These are phyloP conservation scores for Litsea cubeba DNA, from an alignment of 164 flowering plant species.

Conservation along the genomic window DNA sequence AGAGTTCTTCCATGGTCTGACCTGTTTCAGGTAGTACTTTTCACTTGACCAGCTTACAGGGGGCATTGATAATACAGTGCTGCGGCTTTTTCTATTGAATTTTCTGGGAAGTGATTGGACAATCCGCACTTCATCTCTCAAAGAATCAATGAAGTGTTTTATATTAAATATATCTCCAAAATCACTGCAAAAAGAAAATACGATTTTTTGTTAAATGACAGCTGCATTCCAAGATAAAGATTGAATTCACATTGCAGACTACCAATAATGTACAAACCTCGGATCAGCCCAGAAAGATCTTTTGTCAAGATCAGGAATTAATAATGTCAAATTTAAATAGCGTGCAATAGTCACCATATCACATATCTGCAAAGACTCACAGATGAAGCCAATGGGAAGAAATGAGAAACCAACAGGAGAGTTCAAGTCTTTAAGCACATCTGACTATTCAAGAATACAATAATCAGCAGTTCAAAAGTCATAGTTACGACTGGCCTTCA, in stretches of 20 bases:
- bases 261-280: conserved; percentile 37
- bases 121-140: conserved; percentile 81
- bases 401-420: conserved; percentile 4
- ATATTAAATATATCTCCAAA: conserved; percentile 85
- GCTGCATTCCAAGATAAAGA: background rate
- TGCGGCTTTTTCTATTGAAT: conserved; percentile 43
- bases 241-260: background rate
- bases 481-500: no score
- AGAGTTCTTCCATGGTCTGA: conserved; percentile 8
- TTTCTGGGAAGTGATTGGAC: conserved; percentile 61
- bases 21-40: conserved; percentile 77
- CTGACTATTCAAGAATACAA: background rate
- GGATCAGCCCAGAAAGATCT: conserved; percentile 92
- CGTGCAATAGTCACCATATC: conserved; percentile 93
- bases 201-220: background rate
- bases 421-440: background rate
- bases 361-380: conserved; percentile 58
- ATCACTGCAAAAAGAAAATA: conserved; percentile 41
- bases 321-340: conserved; percentile 70
- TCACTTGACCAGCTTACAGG: conserved; percentile 96
- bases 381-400: background rate
- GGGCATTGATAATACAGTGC: conserved; percentile 47
- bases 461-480: background rate
- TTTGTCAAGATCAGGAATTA: conserved; percentile 92
- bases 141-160: conserved; percentile 70